phyloP scores from a whole-genome alignment of 192 early-diverging fungal species.

The Linnemannia schmuckeri region DNA sequence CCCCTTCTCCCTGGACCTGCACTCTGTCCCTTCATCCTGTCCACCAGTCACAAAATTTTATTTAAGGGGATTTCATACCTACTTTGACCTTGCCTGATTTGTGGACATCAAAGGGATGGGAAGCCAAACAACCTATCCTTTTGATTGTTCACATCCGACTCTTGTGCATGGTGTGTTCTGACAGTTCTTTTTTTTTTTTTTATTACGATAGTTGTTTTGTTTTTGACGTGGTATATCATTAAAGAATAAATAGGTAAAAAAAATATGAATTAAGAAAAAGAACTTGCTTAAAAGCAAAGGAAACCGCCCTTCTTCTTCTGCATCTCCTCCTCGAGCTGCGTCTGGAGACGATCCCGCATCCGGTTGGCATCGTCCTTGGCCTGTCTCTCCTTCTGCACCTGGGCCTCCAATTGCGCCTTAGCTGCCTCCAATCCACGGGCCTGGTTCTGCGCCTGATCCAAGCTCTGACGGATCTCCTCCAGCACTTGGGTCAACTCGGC shows the following conservation, averaged over 20 bases:
- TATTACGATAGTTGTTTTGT: conserved; percentile 1
- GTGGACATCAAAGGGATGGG: no score
- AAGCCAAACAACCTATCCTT: no score
- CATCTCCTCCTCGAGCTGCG: conserved; percentile 44
- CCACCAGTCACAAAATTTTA: conserved; percentile 1
- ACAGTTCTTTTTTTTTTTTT: background rate
- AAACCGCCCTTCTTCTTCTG: conserved; percentile 55
- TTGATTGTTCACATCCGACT: background rate
- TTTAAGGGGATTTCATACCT: background rate
- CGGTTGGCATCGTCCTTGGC: conserved; percentile 49
- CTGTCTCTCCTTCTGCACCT: conserved; percentile 46
- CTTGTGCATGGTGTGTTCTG: background rate
- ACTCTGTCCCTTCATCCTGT: no score
- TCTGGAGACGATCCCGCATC: conserved; percentile 32
- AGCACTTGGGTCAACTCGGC: conserved; percentile 27
- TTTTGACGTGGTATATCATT: background rate
- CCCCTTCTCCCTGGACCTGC: background rate
- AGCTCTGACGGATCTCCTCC: conserved; percentile 39
- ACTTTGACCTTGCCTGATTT: no score
- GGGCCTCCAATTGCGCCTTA: conserved; percentile 41
- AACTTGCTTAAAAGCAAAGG: conserved; percentile 33
- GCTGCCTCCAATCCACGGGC: conserved; percentile 29
- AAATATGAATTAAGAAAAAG: background rate
- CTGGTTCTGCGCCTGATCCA: conserved; percentile 43
- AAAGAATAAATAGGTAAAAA: background rate